Evolutionary conservation across 1,139 yeast genomes (phyloP), one percentile per base, ranked within the genome.

Genomic region (Scheffersomyces lignicola): DNA sequence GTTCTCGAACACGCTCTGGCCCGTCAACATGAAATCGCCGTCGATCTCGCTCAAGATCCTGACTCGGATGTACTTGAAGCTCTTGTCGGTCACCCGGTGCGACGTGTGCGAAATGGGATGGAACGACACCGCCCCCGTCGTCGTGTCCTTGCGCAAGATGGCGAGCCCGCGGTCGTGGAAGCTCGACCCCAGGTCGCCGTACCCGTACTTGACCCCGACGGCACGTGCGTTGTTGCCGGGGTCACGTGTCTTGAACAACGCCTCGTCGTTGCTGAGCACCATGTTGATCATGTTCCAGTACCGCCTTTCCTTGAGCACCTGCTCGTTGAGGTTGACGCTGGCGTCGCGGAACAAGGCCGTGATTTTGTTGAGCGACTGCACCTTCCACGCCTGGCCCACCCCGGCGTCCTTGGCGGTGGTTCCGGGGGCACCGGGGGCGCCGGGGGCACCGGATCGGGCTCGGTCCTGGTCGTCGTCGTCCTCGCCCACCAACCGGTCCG

Each of bases 141-240:
- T 42, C 12, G 49, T 51, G 38, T 64, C 61, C 39, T 65, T 62
- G 44, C 78, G 62, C 39, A 88, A 62, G 1, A 83, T 58, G 0
- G 95, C 96, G 29, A 82, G 62, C 1, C 97, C 97, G 43, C 76
- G 74, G 47, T 87, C 94, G 36, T 63, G 62, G 49, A 77, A 86
- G 23, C 71, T 76, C 1, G 96, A 86, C 0, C 97, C 98, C 0
- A 95, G 80, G 56, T 89, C 97, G 7, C 85, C 92, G 58, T 78
- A 92, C 0, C 97, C 97, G 53, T 85, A 90, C 50, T 86, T 87
- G 24, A 90, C 83, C 2, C 90, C 95, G 29, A 90, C 67, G 13
- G 73, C 67, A 34, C 66, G 33, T 43, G 72, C 61, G 25, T 78
- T 78, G 24, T 52, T 59, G 10, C 30, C 68, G 47, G 54, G 81